These are phyloP conservation scores for Botrytis hyacinthi DNA, from an alignment of 2,329 filamentous ascomycete species.

Conservation along the genomic window DNA sequence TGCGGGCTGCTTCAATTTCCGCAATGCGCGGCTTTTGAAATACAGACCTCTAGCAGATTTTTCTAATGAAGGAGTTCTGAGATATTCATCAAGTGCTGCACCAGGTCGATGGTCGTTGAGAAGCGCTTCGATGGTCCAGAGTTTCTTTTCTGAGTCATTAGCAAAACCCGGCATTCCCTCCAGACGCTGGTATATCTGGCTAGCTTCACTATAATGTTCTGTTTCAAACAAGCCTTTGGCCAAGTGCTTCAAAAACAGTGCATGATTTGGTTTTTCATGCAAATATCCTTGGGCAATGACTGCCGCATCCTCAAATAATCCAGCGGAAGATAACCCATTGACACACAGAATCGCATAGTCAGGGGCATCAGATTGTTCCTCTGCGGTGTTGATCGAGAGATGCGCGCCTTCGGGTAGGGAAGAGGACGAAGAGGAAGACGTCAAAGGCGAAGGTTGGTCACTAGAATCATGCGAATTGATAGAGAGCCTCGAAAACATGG, in stretches of 20 bases:
- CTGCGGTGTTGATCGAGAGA: background rate
- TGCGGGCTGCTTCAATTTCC: conserved; percentile 6
- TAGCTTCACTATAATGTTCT: conserved; percentile 11
- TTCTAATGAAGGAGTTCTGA: background rate
- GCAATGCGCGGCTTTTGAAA: conserved; percentile 8
- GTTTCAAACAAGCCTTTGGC: conserved; percentile 13
- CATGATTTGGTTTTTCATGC: conserved; percentile 10
- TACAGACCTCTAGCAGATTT: background rate
- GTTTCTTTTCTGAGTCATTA: background rate
- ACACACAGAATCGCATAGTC: conserved; percentile 5
- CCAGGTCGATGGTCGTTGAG: conserved; percentile 13
- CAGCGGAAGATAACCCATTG: conserved; percentile 4
- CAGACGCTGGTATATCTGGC: conserved; percentile 13
- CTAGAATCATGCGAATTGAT: conserved; percentile 8
- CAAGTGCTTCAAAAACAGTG: conserved; percentile 7
- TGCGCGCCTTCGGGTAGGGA: background rate
- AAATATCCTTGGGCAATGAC: conserved; percentile 10
- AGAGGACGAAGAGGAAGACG: background rate
- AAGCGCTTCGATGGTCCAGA: conserved; percentile 13
- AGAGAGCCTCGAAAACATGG: conserved; percentile 14
- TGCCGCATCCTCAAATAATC: conserved; percentile 9
- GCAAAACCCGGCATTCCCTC: conserved; percentile 4
- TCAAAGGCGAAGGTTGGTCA: conserved; percentile 1
- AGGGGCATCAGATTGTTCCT: background rate
- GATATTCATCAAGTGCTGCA: conserved; percentile 5